phyloP scores from a whole-genome alignment of 2,329 filamentous ascomycete species.

The Fusarium annulatum region DNA sequence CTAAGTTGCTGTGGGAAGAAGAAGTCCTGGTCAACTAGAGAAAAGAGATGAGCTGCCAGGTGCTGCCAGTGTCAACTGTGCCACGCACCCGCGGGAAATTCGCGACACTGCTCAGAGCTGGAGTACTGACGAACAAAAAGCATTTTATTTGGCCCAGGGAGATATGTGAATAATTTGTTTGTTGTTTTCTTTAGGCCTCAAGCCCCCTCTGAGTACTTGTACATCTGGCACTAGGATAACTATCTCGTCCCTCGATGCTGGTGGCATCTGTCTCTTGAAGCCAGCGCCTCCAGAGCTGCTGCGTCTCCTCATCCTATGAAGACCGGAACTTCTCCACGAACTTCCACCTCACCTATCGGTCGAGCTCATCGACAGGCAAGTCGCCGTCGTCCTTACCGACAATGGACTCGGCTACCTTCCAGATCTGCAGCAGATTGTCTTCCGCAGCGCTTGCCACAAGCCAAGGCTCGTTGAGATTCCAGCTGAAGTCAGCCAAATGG shows the following conservation, averaged over 20 bases:
- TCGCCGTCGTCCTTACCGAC: slow-evolving; percentile 81
- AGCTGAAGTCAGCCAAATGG: slow-evolving; percentile 95
- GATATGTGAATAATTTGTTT: background rate
- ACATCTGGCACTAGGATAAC: slow-evolving; percentile 28
- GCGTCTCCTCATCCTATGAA: slow-evolving; percentile 48
- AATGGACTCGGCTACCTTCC: slow-evolving; percentile 86
- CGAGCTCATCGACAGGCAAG: slow-evolving; percentile 80
- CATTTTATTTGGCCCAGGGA: slow-evolving; percentile 2
- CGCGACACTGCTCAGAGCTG: background rate
- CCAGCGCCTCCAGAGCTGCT: slow-evolving; percentile 40
- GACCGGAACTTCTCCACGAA: slow-evolving; percentile 46
- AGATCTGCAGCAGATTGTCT: slow-evolving; percentile 96
- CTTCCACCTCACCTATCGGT: slow-evolving; percentile 62
- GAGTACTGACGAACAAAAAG: background rate
- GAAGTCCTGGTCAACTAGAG: background rate
- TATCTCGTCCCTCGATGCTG: slow-evolving; percentile 27
- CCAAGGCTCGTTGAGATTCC: slow-evolving; percentile 98
- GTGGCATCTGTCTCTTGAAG: slow-evolving; percentile 19
- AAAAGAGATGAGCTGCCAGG: background rate
- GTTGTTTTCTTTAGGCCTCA: background rate
- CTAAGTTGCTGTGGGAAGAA: background rate
- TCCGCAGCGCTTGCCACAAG: slow-evolving; percentile 94
- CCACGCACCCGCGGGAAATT: background rate
- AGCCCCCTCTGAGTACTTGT: slow-evolving; percentile 1
- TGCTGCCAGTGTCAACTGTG: slow-evolving; percentile 10